Conservation (phyloP, 768 basidiomycete genomes). For the Tylopilus sp. region DNA sequence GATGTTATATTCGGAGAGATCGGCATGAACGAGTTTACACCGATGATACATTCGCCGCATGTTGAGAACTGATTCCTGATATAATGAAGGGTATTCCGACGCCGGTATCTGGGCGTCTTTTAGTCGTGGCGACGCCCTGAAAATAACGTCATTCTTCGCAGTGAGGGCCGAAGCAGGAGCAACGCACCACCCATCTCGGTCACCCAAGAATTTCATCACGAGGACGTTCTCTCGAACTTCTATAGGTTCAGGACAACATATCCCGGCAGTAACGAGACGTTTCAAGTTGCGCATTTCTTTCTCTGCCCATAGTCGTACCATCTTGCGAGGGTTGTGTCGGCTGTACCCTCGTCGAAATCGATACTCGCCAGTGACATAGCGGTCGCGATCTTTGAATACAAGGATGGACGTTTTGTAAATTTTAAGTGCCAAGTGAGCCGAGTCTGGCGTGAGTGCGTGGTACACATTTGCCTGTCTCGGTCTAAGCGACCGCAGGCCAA, state of each 20-base stretch:
- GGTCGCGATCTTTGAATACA: conserved; percentile 95
- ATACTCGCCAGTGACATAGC: conserved; percentile 93
- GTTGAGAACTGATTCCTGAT: conserved; percentile 74
- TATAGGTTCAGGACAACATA: conserved; percentile 82
- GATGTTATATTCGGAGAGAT: conserved; percentile 98
- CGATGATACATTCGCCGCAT: conserved; percentile 83
- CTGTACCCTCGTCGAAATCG: conserved; percentile 91
- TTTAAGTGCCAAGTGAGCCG: conserved; percentile 81
- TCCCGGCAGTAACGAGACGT: conserved; percentile 76
- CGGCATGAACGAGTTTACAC: conserved; percentile 95
- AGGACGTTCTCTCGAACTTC: conserved; percentile 97
- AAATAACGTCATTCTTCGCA: background rate
- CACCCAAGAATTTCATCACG: conserved; percentile 91
- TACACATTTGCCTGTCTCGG: conserved; percentile 87
- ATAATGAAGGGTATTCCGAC: conserved; percentile 55
- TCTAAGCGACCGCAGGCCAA: background rate
- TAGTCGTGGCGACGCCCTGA: conserved; percentile 87
- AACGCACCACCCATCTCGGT: conserved; percentile 74
- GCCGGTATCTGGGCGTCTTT: conserved; percentile 77
- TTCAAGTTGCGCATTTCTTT: conserved; percentile 98
- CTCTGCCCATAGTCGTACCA: conserved; percentile 98
- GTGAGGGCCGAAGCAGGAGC: conserved; percentile 4
- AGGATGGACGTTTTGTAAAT: conserved; percentile 99
- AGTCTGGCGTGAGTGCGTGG: conserved; percentile 64
- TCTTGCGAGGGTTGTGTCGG: conserved; percentile 92